These are phyloP conservation scores for Fusarium sp. DNA, from an alignment of 2,329 filamentous ascomycete genomes.

Conservation along the genomic window DNA sequence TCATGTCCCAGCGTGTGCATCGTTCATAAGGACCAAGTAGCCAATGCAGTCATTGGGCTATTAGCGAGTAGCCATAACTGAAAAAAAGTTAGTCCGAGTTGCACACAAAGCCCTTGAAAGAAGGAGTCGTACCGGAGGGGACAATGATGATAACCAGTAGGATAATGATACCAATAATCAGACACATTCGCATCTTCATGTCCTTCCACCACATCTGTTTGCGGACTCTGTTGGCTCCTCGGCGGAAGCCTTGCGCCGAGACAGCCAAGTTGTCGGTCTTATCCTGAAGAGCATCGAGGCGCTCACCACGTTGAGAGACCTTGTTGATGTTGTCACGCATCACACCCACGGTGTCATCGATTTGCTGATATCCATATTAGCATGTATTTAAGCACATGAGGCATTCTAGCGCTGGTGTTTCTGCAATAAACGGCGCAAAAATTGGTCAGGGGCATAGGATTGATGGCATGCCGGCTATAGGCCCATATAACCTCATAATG, in stretches of 20 bases:
- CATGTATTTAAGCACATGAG: neutral
- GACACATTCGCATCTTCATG: constrained; percentile 99
- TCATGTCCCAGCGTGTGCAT: constrained; percentile 44
- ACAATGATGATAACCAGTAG: constrained; percentile 95
- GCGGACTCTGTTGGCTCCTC: constrained; percentile 94
- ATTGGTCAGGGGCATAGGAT: neutral
- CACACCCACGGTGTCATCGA: constrained; percentile 92
- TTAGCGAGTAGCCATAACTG: constrained; percentile 56
- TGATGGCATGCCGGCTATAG: neutral
- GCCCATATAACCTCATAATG: neutral
- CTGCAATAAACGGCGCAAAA: constrained; percentile 2
- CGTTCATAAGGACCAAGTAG: constrained; percentile 47
- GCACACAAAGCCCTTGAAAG: neutral
- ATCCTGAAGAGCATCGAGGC: constrained; percentile 88
- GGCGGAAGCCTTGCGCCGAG: constrained; percentile 94
- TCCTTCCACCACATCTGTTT: constrained; percentile 99
- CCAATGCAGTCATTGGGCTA: constrained; percentile 38
- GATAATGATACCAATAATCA: constrained; percentile 90
- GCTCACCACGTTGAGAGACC: constrained; percentile 91
- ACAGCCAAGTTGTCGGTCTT: constrained; percentile 95
- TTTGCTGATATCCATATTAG: constrained; percentile 75
- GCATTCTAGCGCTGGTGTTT: neutral
- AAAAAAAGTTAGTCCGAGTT: constrained; percentile 21
- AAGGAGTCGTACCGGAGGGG: constrained; percentile 76
- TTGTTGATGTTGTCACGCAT: constrained; percentile 99